These are phyloP conservation scores for Knoxdaviesia proteae DNA, from an alignment of 2,329 filamentous ascomycete genomes.

Conservation along the genomic window DNA sequence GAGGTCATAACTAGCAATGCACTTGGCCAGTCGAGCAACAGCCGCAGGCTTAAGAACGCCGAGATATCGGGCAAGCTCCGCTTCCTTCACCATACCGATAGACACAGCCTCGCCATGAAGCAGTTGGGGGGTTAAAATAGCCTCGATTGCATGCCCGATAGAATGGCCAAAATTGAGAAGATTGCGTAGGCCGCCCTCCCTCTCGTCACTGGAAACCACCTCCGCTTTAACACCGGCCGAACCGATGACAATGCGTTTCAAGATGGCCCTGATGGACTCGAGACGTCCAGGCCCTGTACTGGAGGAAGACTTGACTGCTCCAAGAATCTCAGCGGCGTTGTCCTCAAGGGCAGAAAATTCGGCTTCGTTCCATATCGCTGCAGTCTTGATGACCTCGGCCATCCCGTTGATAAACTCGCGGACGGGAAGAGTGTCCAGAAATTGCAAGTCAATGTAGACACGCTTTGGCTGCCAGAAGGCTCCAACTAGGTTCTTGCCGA, in stretches of 20 bases:
- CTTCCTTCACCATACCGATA: constrained; percentile 97
- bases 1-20: constrained; percentile 80
- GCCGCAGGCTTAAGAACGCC: constrained; percentile 71
- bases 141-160: constrained; percentile 91
- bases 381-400: constrained; percentile 96
- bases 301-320: background rate
- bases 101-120: constrained; percentile 91
- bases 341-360: constrained; percentile 74
- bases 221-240: constrained; percentile 87
- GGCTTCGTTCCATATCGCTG: constrained; percentile 79
- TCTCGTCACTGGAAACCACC: constrained; percentile 85
- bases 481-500: constrained; percentile 89
- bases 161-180: constrained; percentile 95
- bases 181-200: constrained; percentile 83
- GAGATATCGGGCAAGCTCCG: constrained; percentile 74
- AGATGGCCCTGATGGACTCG: constrained; percentile 43
- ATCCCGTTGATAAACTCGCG: constrained; percentile 96
- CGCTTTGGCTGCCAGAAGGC: constrained; percentile 91
- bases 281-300: constrained; percentile 33
- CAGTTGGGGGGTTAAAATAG: constrained; percentile 83
- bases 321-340: constrained; percentile 56
- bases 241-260: constrained; percentile 67
- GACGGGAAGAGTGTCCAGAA: constrained; percentile 73
- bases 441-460: constrained; percentile 85
- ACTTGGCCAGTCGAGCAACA: constrained; percentile 77